These are phyloP conservation scores for Cryptococcus sp. DNA, from an alignment of 1,284 basidiomycete species.

Conservation along the genomic window DNA sequence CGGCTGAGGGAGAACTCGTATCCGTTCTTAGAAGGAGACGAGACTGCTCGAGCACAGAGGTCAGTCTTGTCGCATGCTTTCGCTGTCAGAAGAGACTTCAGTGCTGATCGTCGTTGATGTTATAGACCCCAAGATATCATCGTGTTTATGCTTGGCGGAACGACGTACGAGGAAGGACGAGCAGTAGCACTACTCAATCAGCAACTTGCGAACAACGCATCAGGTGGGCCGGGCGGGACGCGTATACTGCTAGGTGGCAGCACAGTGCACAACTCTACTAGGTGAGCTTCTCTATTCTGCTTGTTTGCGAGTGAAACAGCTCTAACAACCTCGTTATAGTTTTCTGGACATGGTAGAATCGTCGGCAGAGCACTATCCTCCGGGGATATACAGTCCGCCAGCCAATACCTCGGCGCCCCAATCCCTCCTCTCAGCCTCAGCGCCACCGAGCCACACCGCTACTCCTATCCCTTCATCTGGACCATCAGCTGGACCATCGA, in stretches of 20 bases:
- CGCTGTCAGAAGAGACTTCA: too few species aligned
- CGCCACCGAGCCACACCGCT: constrained; percentile 54
- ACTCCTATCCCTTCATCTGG: constrained; percentile 53
- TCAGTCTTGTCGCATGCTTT: too few species aligned
- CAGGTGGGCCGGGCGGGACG: constrained; percentile 56
- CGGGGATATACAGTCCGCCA: constrained; percentile 47
- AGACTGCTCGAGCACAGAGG: constrained; percentile 52
- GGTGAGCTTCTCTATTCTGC: constrained; percentile 57
- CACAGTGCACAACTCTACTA: constrained; percentile 87
- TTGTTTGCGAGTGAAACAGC: neutral
- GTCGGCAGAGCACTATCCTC: constrained; percentile 49
- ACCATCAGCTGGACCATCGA: constrained; percentile 48
- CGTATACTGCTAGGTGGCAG: constrained; percentile 86
- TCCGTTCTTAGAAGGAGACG: constrained; percentile 76
- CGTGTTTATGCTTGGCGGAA: constrained; percentile 89
- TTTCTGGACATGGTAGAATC: constrained; percentile 54
- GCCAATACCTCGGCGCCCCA: constrained; percentile 42
- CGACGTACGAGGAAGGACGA: constrained; percentile 90
- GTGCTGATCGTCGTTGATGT: neutral
- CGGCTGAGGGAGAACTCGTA: constrained; percentile 83
- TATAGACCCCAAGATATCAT: constrained; percentile 90
- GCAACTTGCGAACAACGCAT: constrained; percentile 59
- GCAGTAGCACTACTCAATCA: constrained; percentile 82
- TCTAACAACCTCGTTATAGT: constrained; percentile 18
- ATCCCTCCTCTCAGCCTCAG: constrained; percentile 66